These are phyloP conservation scores for Saccharomyces kudriavzevii DNA, from an alignment of 805 yeast species.

Conservation along the genomic window DNA sequence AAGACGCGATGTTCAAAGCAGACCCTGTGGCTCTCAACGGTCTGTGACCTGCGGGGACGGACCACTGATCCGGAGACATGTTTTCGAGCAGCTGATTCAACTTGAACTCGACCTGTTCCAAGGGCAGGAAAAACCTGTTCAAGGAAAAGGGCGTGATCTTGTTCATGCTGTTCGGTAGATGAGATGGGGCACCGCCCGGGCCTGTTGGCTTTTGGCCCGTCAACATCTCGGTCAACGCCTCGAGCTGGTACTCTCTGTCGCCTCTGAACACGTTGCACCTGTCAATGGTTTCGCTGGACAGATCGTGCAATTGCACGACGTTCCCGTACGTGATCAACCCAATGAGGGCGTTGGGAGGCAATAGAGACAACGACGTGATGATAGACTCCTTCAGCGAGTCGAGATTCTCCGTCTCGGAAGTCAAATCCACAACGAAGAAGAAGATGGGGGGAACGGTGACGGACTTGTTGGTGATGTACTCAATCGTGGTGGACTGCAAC, in stretches of 20 bases:
- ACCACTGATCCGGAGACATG: constrained; percentile 79
- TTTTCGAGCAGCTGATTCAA: constrained; percentile 72
- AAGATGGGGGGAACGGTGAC: constrained; percentile 80
- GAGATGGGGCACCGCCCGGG: constrained; percentile 12
- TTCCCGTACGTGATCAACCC: constrained; percentile 83
- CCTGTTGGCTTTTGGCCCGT: constrained; percentile 44
- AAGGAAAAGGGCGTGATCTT: constrained; percentile 37
- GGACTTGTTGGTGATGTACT: constrained; percentile 75
- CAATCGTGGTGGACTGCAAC: constrained; percentile 68
- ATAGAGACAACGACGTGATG: constrained; percentile 61
- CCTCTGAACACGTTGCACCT: constrained; percentile 84
- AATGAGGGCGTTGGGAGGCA: constrained; percentile 84
- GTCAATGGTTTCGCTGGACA: constrained; percentile 57
- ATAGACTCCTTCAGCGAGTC: constrained; percentile 76
- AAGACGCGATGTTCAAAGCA: constrained; percentile 78
- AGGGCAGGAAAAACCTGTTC: constrained; percentile 63
- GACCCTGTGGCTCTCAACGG: constrained; percentile 90
- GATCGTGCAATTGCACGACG: constrained; percentile 82
- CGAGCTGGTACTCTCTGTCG: constrained; percentile 63
- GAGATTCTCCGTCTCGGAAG: constrained; percentile 83
- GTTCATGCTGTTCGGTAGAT: constrained; percentile 1
- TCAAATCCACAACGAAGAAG: constrained; percentile 76
- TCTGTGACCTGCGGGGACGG: constrained; percentile 73
- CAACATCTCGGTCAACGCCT: constrained; percentile 53
- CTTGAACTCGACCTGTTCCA: constrained; percentile 74